phyloP scores from a whole-genome alignment of 257 asterid species.

The Solanum etuberosum region DNA sequence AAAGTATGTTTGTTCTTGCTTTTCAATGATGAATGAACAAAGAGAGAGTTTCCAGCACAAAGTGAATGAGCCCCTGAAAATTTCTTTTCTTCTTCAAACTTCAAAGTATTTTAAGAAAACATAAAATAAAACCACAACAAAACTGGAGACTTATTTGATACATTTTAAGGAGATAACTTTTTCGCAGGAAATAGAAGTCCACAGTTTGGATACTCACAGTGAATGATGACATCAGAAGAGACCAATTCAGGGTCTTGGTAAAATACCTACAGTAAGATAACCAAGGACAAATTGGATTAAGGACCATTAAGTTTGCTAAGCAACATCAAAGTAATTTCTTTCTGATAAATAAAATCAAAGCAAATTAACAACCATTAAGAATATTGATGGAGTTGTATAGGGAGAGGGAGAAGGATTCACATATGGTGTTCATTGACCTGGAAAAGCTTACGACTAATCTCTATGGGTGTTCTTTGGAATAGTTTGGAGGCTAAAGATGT shows the following conservation, averaged over 20 bases:
- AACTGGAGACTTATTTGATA: background rate
- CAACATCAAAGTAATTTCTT: background rate
- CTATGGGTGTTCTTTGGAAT: background rate
- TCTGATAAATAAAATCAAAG: background rate
- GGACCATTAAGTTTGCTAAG: background rate
- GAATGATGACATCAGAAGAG: slow-evolving; percentile 77
- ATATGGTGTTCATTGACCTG: background rate
- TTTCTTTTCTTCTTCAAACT: background rate
- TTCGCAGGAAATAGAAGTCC: background rate
- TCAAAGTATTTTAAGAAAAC: background rate
- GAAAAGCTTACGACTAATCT: background rate
- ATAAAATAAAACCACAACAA: background rate
- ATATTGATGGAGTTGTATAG: background rate
- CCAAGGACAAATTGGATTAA: background rate
- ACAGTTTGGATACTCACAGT: slow-evolving; percentile 39
- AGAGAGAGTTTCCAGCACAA: background rate
- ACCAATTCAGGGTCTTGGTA: slow-evolving; percentile 62
- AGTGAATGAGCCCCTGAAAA: background rate
- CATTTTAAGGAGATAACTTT: background rate
- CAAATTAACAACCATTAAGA: background rate
- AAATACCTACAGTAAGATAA: slow-evolving; percentile 17
- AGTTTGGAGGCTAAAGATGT: background rate
- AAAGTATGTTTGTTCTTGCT: background rate
- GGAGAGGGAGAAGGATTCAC: background rate
- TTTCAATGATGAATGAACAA: background rate